Evolutionary conservation across 768 basidiomycete genomes (phyloP).

Genomic region (Phaffia tasmanica): DNA sequence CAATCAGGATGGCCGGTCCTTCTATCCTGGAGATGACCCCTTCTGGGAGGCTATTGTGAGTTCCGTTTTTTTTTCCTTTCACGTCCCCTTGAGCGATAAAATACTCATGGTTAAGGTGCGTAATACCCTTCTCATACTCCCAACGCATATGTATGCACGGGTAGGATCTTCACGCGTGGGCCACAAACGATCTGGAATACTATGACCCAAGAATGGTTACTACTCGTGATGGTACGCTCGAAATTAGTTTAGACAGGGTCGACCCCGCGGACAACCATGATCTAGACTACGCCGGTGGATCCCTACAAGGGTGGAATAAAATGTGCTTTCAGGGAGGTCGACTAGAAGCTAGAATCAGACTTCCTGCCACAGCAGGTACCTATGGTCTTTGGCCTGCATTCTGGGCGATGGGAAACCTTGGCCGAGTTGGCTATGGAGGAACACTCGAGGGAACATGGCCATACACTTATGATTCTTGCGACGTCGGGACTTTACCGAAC

Average conservation of each 20-base stretch:
- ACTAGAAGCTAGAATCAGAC: constrained; percentile 17
- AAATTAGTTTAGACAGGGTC: constrained; percentile 32
- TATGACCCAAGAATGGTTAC: constrained; percentile 40
- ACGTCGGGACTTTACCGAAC: constrained; percentile 20
- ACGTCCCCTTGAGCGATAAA: neutral
- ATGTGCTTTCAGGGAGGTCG: constrained; percentile 24
- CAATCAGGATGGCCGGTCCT: constrained; percentile 16
- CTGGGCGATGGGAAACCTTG: constrained; percentile 27
- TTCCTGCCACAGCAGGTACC: constrained; percentile 9
- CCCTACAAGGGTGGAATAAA: constrained; percentile 21
- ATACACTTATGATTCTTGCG: constrained; percentile 24
- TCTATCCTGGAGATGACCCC: constrained; percentile 26
- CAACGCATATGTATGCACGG: neutral
- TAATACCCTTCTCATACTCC: neutral
- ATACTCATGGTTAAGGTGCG: neutral
- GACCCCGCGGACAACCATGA: neutral
- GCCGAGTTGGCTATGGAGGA: constrained; percentile 24
- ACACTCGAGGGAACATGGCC: constrained; percentile 20
- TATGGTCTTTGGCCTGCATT: constrained; percentile 23
- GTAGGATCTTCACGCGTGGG: constrained; percentile 22
- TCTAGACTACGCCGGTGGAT: constrained; percentile 30
- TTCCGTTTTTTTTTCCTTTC: neutral
- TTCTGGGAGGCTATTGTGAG: constrained; percentile 15
- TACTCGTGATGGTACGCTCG: constrained; percentile 35
- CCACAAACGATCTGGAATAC: constrained; percentile 31